Percentiles rank a stretch among this genome's conserved stretches.
Conservation (phyloP, 176 grass and related monocot species). For the Aegilops umbellulata region DNA sequence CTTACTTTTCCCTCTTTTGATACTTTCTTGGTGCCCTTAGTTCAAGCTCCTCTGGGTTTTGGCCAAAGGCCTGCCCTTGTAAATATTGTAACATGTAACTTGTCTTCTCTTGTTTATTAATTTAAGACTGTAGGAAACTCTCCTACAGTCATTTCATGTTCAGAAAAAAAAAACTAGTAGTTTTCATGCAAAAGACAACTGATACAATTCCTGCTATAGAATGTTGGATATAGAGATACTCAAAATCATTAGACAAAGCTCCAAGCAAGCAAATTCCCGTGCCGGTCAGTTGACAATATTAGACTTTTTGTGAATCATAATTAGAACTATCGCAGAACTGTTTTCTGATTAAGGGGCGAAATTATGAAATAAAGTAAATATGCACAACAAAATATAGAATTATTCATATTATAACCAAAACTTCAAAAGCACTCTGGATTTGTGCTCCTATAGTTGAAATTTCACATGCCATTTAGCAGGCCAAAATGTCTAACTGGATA, state of each 20-base stretch:
- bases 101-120: no score
- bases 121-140: no score
- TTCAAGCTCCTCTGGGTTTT: no score
- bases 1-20: no score
- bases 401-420: constrained; percentile 16
- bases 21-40: no score
- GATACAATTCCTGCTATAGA: not conserved
- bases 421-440: constrained; percentile 6
- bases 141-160: no score
- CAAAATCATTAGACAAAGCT: not conserved
- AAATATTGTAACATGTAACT: no score
- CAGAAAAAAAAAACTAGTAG: not conserved
- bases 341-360: not conserved
- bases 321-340: not conserved
- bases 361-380: not conserved
- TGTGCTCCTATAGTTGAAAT: constrained; percentile 1
- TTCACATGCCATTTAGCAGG: not conserved
- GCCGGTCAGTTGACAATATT: not conserved
- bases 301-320: not conserved
- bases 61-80: no score
- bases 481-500: not conserved
- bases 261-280: not conserved
- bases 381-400: not conserved
- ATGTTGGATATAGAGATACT: not conserved
- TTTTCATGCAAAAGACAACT: not conserved